Evolutionary conservation across 2,329 filamentous ascomycete species (phyloP).

Genomic region (Claviceps quebecensis): DNA sequence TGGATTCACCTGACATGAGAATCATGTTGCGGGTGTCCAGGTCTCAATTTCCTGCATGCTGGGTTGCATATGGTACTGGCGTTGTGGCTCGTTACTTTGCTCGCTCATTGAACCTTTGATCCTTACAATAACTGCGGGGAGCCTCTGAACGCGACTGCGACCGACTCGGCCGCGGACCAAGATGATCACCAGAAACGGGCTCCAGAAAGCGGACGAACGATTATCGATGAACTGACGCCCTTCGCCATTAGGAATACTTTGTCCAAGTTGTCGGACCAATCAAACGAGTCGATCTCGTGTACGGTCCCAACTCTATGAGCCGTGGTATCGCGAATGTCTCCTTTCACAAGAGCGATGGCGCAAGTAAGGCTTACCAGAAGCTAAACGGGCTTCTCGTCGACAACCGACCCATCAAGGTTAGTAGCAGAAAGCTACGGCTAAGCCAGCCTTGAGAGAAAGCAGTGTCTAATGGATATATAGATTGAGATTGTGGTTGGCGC

Average conservation of each 20-base stretch:
- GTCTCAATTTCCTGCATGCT: neutral
- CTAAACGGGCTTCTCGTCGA: constrained; percentile 87
- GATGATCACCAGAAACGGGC: constrained; percentile 17
- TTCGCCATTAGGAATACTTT: constrained; percentile 84
- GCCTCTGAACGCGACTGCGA: neutral
- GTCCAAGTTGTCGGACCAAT: constrained; percentile 73
- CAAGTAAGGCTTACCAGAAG: constrained; percentile 68
- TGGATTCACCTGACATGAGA: constrained; percentile 1
- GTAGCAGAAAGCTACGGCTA: neutral
- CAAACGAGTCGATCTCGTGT: constrained; percentile 82
- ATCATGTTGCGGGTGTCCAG: neutral
- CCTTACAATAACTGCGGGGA: neutral
- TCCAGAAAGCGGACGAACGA: constrained; percentile 8
- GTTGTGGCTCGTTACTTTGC: constrained; percentile 7
- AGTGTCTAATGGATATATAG: constrained; percentile 28
- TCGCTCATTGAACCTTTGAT: constrained; percentile 3
- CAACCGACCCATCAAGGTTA: constrained; percentile 75
- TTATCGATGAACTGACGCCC: constrained; percentile 50
- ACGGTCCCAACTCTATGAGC: constrained; percentile 83
- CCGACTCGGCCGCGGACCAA: constrained; percentile 11
- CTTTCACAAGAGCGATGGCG: constrained; percentile 69
- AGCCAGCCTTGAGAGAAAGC: neutral
- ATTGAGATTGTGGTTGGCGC: constrained; percentile 86
- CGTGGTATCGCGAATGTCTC: constrained; percentile 83
- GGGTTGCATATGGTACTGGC: neutral